Evolutionary conservation across 768 basidiomycete genomes (phyloP), one percentile per base, ranked within the genome.

Genomic region (Scleroderma citrinum): DNA sequence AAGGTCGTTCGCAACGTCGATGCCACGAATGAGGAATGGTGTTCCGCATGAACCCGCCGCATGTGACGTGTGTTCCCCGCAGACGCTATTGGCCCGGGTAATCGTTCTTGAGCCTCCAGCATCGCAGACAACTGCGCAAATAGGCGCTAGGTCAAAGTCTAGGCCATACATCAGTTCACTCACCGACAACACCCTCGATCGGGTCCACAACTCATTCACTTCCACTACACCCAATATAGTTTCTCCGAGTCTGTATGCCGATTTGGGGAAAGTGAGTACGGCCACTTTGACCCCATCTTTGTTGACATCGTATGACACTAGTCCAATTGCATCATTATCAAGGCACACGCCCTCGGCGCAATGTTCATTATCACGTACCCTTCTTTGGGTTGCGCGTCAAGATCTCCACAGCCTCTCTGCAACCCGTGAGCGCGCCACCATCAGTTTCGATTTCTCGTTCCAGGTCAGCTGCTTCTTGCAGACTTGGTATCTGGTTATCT

Each of bases 261-360:
- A 83, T 68, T 97, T 97, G 21, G 88, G 82, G 55, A 99, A 89
- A 0, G 93, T 96, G 13, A 99, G 67, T 32, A 89, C 83, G 6
- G 95, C 94, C 50, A 98, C 92, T 36, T 82, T 81, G 32, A 87
- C 78, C 0, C 88, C 92, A 31, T 95, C 91, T 71, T 97, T 96
- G 62, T 84, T 88, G 48, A 97, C 92, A 69, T 97, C 94, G 67
- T 92, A 97, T 1, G 92, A 93, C 34, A 85, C 92, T 95, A 56
- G 21, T 11, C 48, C 20, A 20, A 2, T 4, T 12, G 14, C 2
- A 40, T 40, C 39, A 40, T 12, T 40, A 40, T 40, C 19, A 40
- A 40, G 39, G 39, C 39, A 40, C 30, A 30, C 21, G 29, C 3
- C 8, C 13, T 29, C 37, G 8, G 30, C 3, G 39, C 12, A 13